Percentiles rank a stretch among this genome's conserved stretches.
phyloP scores from a whole-genome alignment of 2,329 filamentous ascomycete species.

The Colletotrichum truncatum region DNA sequence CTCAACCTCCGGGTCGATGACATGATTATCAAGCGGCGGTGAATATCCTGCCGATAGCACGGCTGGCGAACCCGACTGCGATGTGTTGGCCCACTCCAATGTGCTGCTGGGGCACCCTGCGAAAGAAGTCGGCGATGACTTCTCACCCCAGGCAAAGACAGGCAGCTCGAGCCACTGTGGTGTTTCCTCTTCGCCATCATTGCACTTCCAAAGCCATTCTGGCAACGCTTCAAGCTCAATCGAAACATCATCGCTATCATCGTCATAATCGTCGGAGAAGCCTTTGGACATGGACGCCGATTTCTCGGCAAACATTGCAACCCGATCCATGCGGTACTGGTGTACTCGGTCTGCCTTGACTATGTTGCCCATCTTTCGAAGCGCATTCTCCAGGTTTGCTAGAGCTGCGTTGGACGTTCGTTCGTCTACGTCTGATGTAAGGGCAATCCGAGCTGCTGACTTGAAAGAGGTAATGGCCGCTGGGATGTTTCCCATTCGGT shows the following conservation, averaged over 20 bases:
- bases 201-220: conserved; percentile 29
- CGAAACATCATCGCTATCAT: conserved; percentile 7
- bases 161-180: conserved; percentile 15
- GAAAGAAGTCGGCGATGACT: conserved; percentile 5
- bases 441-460: conserved; percentile 39
- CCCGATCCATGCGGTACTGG: conserved; percentile 38
- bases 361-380: conserved; percentile 34
- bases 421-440: conserved; percentile 40
- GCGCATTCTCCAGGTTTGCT: conserved; percentile 42
- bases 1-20: conserved; percentile 2
- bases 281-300: conserved; percentile 27
- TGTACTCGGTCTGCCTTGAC: conserved; percentile 38
- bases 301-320: conserved; percentile 41
- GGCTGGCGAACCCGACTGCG: conserved; percentile 11
- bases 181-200: conserved; percentile 14
- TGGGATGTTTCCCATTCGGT: conserved; percentile 37
- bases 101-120: background rate
- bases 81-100: conserved; percentile 18
- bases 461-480: conserved; percentile 41
- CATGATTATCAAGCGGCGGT: background rate
- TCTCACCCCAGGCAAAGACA: background rate
- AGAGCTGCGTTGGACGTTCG: conserved; percentile 42
- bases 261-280: conserved; percentile 8
- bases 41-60: conserved; percentile 11
- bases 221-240: conserved; percentile 14